Conservation (phyloP, 2,329 filamentous ascomycete genomes). For the Tolypocladium ophioglossoides region DNA sequence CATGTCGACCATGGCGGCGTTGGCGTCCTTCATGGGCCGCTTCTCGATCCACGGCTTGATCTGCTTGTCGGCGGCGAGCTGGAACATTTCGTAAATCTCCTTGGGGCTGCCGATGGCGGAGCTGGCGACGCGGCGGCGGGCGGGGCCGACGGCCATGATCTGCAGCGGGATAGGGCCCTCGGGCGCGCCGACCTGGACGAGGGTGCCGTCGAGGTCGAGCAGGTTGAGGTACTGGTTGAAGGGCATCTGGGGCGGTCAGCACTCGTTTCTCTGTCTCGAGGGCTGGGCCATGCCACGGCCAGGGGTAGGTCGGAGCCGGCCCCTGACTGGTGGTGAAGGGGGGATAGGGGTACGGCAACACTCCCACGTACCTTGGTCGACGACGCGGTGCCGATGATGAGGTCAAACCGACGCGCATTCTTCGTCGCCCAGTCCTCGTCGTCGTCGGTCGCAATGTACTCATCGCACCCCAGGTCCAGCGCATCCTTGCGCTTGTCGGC, state of each 20-base stretch:
- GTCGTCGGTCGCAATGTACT: conserved; percentile 30
- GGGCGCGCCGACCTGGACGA: conserved; percentile 50
- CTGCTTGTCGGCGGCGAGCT: conserved; percentile 43
- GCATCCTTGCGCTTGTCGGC: conserved; percentile 44
- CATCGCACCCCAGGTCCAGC: conserved; percentile 45
- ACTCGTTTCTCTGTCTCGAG: too few relatives aligned
- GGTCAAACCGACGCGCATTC: conserved; percentile 39
- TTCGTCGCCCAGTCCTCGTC: conserved; percentile 44
- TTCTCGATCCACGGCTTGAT: conserved; percentile 46
- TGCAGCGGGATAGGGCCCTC: conserved; percentile 8
- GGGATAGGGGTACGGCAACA: too few relatives aligned
- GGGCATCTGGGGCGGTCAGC: conserved; percentile 36
- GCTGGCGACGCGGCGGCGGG: conserved; percentile 38
- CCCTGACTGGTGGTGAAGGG: too few relatives aligned
- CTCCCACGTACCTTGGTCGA: conserved; percentile 11
- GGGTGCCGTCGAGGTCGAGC: conserved; percentile 46
- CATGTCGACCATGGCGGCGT: conserved; percentile 45
- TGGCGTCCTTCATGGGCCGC: conserved; percentile 44
- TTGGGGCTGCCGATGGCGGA: conserved; percentile 34
- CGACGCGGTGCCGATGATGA: conserved; percentile 50
- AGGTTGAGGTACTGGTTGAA: conserved; percentile 49
- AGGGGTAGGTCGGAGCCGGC: too few relatives aligned
- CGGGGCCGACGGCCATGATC: conserved; percentile 40
- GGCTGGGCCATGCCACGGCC: too few relatives aligned
- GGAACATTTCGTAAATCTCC: conserved; percentile 51